Conservation (phyloP, 208 protist genomes). For the Leishmania major region DNA sequence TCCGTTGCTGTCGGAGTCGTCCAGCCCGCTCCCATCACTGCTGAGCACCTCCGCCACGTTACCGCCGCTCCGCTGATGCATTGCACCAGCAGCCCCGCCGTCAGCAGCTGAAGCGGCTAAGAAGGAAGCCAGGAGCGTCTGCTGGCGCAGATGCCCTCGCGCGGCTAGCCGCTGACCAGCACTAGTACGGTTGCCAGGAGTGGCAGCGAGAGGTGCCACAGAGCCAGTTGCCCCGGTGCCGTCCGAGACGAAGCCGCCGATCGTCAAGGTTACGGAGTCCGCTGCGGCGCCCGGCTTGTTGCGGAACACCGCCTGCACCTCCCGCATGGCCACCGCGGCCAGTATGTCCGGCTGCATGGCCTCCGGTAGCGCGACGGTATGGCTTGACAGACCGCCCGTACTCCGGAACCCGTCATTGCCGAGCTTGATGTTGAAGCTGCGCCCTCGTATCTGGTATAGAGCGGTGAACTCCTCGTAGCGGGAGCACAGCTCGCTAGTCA, state of each 20-base stretch:
- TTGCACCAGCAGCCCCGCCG: neutral
- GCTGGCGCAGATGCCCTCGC: conserved; percentile 11
- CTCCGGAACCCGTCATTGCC: conserved; percentile 47
- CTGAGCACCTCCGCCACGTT: conserved; percentile 1
- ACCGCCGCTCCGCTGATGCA: neutral
- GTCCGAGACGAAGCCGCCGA: conserved; percentile 29
- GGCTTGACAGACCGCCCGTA: conserved; percentile 36
- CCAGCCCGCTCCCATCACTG: neutral
- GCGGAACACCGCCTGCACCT: conserved; percentile 7
- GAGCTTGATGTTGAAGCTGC: conserved; percentile 62
- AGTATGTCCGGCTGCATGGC: conserved; percentile 37
- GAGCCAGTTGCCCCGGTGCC: neutral
- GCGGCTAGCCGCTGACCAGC: too few species aligned
- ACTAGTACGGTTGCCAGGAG: neutral
- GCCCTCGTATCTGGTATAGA: conserved; percentile 34
- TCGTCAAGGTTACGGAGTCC: conserved; percentile 38
- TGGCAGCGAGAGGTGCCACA: neutral
- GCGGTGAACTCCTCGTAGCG: conserved; percentile 55
- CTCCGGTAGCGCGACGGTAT: conserved; percentile 47
- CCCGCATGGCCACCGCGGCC: conserved; percentile 20
- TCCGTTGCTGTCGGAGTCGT: neutral
- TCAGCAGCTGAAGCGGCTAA: neutral
- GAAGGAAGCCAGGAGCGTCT: conserved; percentile 24
- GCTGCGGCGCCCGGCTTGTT: neutral
- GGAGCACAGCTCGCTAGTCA: conserved; percentile 57